Base-by-base conservation (phyloP, 75 land plant species). In the Pinus taeda region DNA sequence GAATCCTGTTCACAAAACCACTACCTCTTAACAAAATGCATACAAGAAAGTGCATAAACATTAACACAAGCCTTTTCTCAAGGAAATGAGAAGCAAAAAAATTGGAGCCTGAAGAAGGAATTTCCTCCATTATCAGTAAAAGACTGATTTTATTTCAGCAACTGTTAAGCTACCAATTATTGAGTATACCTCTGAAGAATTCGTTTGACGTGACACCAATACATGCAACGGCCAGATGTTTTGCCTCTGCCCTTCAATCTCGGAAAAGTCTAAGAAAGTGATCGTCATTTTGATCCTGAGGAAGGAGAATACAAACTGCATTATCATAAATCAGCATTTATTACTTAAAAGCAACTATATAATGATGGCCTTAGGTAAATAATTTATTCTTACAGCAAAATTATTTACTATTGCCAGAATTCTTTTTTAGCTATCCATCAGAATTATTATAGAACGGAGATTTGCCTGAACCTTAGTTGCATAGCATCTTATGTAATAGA, bases 261-360 rank as follows among this genome's bases (percentile, higher is more conserved):
- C 74, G 7, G 59, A 26, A 78, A 71, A 61, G 53, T 77, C 76
- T 49, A 81, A 74, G 14, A 91, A 42, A 20, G 90, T 82, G 12
- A 91, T 56, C 12, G 85, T 84, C 82, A 91, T 66, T 49, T 84
- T 84, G 29, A 91, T 80, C 81, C 93, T 91, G 71, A 60, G 21
- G 9, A 45, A 67, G 21, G 33, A 8, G 20, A 67, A 66, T 17
- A 17, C 33, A 37, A 67, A 67, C 71, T 30, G 67, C 8, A 39
- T 39, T 2, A 66, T 66, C 37, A 66, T 5, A 66, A 37, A 26
- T 63, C 42, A 6, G 69, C 37, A 4, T 20, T 36, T 66, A 65
- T 36, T 37, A 65, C 69, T 65, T 30, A 65, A 33, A 37, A 65
- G 36, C 14, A 15, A 65, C 45, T 65, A 5, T 39, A 66, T 18